Evolutionary conservation across 352 stramenopile species (phyloP), one percentile per base, ranked within the genome.

Genomic region (Pythium biforme): DNA sequence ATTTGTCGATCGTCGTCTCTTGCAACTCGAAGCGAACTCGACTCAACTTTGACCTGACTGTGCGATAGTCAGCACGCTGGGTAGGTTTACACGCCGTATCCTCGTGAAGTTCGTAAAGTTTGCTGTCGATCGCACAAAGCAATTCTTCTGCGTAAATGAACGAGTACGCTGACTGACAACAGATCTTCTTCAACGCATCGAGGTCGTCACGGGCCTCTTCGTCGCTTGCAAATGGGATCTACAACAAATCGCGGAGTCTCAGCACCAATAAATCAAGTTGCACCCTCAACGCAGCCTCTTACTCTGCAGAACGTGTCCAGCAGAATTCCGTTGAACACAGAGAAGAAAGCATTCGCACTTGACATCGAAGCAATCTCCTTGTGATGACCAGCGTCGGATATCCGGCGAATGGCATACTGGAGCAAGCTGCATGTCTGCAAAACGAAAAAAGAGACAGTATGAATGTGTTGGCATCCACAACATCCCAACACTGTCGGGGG

Each of bases 311-410:
- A 90, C 0, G 79, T 70, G 56, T 95, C 86, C 25, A 89, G 64
- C 2, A 95, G 55, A 25, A 95, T 82, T 14, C 84, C 86, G 47
- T 79, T 92, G 59, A 94, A 95, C 23, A 95, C 86, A 26, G 84
- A 77, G 59, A 95, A 95, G 51, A 95, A 91, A 8, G 84, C 81
- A 57, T 90, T 92, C 6, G 86, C 86, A 49, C 82, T 93, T 15
- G 84, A 81, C 33, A 92, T 92, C 0, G 86, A 94, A 4, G 86
- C 86, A 53, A 95, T 93, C 51, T 95, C 86, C 56, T 95, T 94
- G 76, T 95, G 86, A 48, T 95, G 80, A 0, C 86, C 86, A 31
- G 86, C 86, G 52, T 92, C 84, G 0, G 86, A 95, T 55, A 95
- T 95, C 12, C 84, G 77, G 47, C 84, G 81, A 45, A 95, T 92